Evolutionary conservation across 2,329 filamentous ascomycete genomes (phyloP).

Genomic region (Parastagonospora avenae): DNA sequence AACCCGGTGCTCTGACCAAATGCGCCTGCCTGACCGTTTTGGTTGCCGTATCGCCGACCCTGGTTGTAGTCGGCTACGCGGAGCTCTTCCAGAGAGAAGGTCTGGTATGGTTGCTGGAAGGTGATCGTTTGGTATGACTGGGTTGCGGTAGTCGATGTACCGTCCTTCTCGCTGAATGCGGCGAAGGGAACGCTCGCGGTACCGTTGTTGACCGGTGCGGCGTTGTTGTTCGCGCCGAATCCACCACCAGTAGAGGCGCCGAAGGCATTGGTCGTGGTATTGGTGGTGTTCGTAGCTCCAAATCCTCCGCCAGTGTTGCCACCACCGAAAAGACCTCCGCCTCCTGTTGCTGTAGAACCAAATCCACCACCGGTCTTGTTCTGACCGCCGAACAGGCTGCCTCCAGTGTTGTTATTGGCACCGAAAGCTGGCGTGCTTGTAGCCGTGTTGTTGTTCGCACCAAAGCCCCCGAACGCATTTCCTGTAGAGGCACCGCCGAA

Average conservation of each 20-base stretch:
- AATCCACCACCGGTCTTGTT: slow-evolving; percentile 31
- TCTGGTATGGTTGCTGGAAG: slow-evolving; percentile 80
- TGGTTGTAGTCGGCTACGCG: slow-evolving; percentile 82
- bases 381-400: slow-evolving; percentile 38
- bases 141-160: slow-evolving; percentile 54
- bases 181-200: slow-evolving; percentile 71
- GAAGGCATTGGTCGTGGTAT: slow-evolving; percentile 25
- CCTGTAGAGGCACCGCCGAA: slow-evolving; percentile 37
- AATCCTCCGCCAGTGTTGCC: slow-evolving; percentile 35
- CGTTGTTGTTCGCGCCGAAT: slow-evolving; percentile 28
- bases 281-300: slow-evolving; percentile 23
- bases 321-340: slow-evolving; percentile 37
- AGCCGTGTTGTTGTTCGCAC: slow-evolving; percentile 24
- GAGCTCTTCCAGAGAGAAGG: slow-evolving; percentile 79
- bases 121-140: slow-evolving; percentile 78
- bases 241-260: slow-evolving; percentile 33
- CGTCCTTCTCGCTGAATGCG: slow-evolving; percentile 75
- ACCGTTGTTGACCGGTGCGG: slow-evolving; percentile 55
- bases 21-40: slow-evolving; percentile 77
- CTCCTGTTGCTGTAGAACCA: slow-evolving; percentile 28
- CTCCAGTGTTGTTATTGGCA: slow-evolving; percentile 31
- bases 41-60: slow-evolving; percentile 82
- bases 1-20: slow-evolving; percentile 74
- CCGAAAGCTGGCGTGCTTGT: slow-evolving; percentile 32
- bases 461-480: slow-evolving; percentile 27